Percentiles rank a stretch among this genome's conserved stretches.
Evolutionary conservation across 176 grass and related monocot species (phyloP).

Genomic region (Elaeis guineensis): DNA sequence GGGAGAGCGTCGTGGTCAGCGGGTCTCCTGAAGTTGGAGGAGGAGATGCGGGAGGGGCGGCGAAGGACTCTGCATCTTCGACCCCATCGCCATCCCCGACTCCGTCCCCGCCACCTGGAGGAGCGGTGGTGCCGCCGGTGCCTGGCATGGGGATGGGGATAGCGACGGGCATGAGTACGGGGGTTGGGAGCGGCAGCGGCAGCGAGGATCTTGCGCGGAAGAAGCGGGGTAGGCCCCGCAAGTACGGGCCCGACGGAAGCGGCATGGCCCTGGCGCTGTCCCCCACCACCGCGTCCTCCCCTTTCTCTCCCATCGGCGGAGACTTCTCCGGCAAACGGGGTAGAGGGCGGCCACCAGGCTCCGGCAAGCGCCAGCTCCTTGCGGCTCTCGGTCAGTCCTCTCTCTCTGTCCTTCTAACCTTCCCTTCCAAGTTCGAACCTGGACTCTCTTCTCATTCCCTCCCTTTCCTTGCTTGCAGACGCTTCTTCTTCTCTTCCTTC

Average conservation of each 20-base stretch:
- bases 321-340: slow-evolving; percentile 41
- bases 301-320: background rate
- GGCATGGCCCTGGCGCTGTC: slow-evolving; percentile 15
- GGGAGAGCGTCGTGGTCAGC: slow-evolving; percentile 28
- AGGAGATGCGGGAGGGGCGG: slow-evolving; percentile 21
- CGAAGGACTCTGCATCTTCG: slow-evolving; percentile 27
- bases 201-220: slow-evolving; percentile 1
- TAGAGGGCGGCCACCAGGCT: slow-evolving; percentile 67
- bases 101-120: slow-evolving; percentile 31
- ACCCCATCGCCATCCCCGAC: slow-evolving; percentile 53
- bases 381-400: slow-evolving; percentile 50
- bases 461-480: background rate
- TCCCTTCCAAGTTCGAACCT: background rate
- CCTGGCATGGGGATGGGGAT: background rate
- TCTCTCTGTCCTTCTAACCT: background rate
- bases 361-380: slow-evolving; percentile 85
- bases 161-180: slow-evolving; percentile 1
- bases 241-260: slow-evolving; percentile 15
- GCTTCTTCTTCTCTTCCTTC: slow-evolving; percentile 11
- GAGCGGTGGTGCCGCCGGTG: slow-evolving; percentile 1
- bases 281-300: background rate
- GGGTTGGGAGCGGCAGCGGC: background rate
- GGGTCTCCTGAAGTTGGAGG: slow-evolving; percentile 12
- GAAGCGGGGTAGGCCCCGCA: slow-evolving; percentile 24
- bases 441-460: background rate